phyloP scores from a whole-genome alignment of 208 protist genomes.

The Trypanosoma conorhini region DNA sequence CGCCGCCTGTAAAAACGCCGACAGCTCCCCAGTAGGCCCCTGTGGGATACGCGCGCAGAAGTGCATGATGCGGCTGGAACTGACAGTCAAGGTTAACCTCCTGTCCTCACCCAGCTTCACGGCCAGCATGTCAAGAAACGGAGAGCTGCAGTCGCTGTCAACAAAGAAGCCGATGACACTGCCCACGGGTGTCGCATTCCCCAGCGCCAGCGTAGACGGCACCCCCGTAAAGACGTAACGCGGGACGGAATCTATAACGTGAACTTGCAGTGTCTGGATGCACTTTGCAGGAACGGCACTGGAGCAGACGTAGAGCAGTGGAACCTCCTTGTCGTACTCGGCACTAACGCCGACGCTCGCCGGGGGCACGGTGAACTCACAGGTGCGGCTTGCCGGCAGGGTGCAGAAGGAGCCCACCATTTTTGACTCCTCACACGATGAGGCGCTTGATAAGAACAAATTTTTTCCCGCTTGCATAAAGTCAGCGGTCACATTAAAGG shows the following conservation, averaged over 20 bases:
- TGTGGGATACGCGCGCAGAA: conserved; percentile 43
- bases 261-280: conserved; percentile 35
- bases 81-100: conserved; percentile 20
- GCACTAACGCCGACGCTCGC: conserved; percentile 28
- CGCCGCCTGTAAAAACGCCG: conserved; percentile 26
- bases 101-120: conserved; percentile 20
- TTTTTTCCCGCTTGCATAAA: conserved; percentile 23
- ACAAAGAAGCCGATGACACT: conserved; percentile 49
- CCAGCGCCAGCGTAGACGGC: conserved; percentile 32
- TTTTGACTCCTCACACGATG: conserved; percentile 24
- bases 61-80: conserved; percentile 27
- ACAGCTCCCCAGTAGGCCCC: background rate
- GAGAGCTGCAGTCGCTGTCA: conserved; percentile 24
- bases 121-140: conserved; percentile 8
- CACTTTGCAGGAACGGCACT: conserved; percentile 23
- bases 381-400: conserved; percentile 32
- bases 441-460: conserved; percentile 40
- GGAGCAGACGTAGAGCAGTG: conserved; percentile 56
- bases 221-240: conserved; percentile 31
- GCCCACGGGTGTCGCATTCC: conserved; percentile 41
- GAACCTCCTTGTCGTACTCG: conserved; percentile 29
- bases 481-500: conserved; percentile 41
- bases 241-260: conserved; percentile 31
- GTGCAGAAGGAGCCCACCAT: conserved; percentile 37
- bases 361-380: conserved; percentile 46